Conservation (phyloP, 805 yeast species). For the Pichia manshurica region DNA sequence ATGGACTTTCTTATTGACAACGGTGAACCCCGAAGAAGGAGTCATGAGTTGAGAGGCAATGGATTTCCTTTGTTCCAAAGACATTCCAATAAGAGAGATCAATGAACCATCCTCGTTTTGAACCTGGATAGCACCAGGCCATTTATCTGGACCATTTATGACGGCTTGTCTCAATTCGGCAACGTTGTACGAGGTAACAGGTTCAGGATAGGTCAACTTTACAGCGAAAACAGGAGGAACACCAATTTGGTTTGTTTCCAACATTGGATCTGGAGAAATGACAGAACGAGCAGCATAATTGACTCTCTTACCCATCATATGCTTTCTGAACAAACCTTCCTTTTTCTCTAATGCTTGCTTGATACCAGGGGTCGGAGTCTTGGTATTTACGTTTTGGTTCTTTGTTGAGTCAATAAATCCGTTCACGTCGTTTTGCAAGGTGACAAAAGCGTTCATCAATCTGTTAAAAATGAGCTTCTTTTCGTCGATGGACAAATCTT, state of each 20-base stretch:
- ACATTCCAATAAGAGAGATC: constrained; percentile 80
- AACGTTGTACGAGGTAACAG: constrained; percentile 88
- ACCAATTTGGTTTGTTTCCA: constrained; percentile 97
- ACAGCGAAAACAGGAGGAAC: constrained; percentile 98
- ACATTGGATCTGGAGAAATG: constrained; percentile 96
- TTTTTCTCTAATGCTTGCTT: constrained; percentile 97
- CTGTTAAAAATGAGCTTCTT: constrained; percentile 69
- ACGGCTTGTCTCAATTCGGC: constrained; percentile 91
- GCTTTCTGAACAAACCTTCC: constrained; percentile 96
- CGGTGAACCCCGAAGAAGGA: constrained; percentile 59
- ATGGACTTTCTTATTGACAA: constrained; percentile 83
- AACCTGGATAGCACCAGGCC: constrained; percentile 98
- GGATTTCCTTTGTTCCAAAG: constrained; percentile 89
- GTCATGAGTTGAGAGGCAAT: constrained; percentile 91
- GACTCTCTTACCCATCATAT: constrained; percentile 99
- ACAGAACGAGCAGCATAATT: constrained; percentile 99
- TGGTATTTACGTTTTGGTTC: constrained; percentile 65
- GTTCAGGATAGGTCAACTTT: constrained; percentile 95
- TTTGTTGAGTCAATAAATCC: constrained; percentile 90
- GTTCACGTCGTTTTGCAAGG: constrained; percentile 91
- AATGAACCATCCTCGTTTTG: constrained; percentile 93
- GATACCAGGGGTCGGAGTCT: constrained; percentile 85
- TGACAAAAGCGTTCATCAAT: constrained; percentile 92
- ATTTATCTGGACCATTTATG: constrained; percentile 91
- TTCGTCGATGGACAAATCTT: constrained; percentile 58